Percentiles rank a stretch among this genome's conserved stretches.
Evolutionary conservation across 1,284 basidiomycete genomes (phyloP).

Genomic region (Inonotus obliquus): DNA sequence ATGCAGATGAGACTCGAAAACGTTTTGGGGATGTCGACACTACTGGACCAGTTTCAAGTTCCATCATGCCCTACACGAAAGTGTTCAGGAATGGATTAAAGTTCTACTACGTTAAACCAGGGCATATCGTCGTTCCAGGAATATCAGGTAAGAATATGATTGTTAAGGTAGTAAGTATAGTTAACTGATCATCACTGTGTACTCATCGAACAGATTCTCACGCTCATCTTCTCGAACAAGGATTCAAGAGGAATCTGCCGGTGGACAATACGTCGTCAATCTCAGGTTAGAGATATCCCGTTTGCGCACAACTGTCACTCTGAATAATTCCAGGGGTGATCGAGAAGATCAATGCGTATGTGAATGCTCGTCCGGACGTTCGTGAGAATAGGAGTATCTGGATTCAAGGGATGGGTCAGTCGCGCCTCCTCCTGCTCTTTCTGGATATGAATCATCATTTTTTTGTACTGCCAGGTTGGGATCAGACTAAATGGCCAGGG

Average conservation of each 20-base stretch:
- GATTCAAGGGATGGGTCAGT: slow-evolving; percentile 74
- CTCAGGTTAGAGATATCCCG: slow-evolving; percentile 37
- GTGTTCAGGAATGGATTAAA: slow-evolving; percentile 29
- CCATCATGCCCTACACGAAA: slow-evolving; percentile 19
- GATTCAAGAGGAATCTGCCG: slow-evolving; percentile 61
- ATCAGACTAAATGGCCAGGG: slow-evolving; percentile 77
- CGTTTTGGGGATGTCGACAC: slow-evolving; percentile 30
- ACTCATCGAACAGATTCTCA: slow-evolving; percentile 59
- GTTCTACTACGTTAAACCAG: slow-evolving; percentile 39
- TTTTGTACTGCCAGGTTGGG: slow-evolving; percentile 47
- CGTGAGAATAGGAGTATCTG: slow-evolving; percentile 51
- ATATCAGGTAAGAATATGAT: slow-evolving; percentile 48
- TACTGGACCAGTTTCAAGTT: slow-evolving; percentile 23
- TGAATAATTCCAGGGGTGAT: slow-evolving; percentile 47
- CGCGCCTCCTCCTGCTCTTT: neutral
- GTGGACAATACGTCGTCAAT: slow-evolving; percentile 58
- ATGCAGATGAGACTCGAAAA: slow-evolving; percentile 26
- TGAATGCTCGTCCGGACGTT: slow-evolving; percentile 53
- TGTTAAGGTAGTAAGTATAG: neutral
- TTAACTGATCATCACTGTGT: neutral
- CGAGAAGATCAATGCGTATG: slow-evolving; percentile 56
- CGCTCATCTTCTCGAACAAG: slow-evolving; percentile 70
- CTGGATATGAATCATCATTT: neutral
- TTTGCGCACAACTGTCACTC: neutral
- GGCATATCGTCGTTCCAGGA: slow-evolving; percentile 62